Evolutionary conservation across 1,139 yeast species (phyloP).

Genomic region (Zygosaccharomyces sapae): DNA sequence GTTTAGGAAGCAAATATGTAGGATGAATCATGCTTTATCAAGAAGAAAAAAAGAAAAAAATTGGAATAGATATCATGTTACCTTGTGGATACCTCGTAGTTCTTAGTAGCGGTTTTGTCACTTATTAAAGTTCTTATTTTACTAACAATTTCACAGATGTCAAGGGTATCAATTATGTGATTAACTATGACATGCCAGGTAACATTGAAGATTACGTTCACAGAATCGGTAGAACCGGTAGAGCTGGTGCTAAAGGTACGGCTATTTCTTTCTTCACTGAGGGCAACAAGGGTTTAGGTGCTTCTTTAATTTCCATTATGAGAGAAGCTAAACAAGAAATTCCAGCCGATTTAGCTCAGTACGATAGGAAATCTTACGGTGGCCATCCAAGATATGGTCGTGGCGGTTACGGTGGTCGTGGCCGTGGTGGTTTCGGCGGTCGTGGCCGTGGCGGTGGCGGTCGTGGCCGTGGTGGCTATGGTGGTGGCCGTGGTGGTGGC

Average conservation of each 20-base stretch:
- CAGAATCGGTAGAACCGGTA: conserved; percentile 88
- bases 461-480: conserved; percentile 23
- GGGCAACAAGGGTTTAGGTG: conserved; percentile 82
- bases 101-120: conserved; percentile 3
- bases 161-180: conserved; percentile 89
- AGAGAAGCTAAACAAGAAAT: conserved; percentile 92
- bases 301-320: conserved; percentile 83
- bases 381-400: conserved; percentile 53
- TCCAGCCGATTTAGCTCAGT: conserved; percentile 53
- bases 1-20: conserved; percentile 14
- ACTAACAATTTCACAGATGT: conserved; percentile 57
- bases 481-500: conserved; percentile 33
- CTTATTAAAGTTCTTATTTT: conserved; percentile 7
- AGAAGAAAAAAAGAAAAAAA: not conserved
- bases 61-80: not conserved
- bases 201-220: conserved; percentile 94
- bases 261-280: conserved; percentile 94
- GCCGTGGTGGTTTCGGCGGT: conserved; percentile 46
- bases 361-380: conserved; percentile 43
- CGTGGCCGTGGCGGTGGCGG: conserved; percentile 40
- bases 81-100: conserved; percentile 3
- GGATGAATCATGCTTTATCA: conserved; percentile 6
- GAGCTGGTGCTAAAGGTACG: conserved; percentile 96
- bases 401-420: conserved; percentile 50
- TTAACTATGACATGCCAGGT: conserved; percentile 96